These are phyloP conservation scores for Aspergillus biplanus DNA, from an alignment of 495 filamentous ascomycete species.

Conservation along the genomic window DNA sequence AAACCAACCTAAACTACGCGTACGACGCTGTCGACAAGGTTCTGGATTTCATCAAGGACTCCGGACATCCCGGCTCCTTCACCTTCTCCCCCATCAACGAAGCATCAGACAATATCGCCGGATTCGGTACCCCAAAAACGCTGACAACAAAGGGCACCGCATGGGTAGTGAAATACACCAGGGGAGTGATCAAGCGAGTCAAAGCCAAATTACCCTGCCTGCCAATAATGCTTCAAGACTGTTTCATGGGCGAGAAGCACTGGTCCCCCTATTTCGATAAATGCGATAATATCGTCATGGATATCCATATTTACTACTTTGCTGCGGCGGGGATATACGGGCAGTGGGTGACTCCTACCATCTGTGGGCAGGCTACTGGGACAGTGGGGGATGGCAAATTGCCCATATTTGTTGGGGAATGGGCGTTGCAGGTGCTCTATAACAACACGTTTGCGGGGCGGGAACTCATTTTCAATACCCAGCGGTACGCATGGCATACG, in stretches of 20 bases:
- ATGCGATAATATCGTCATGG: conserved; percentile 30
- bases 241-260: conserved; percentile 30
- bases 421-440: conserved; percentile 27
- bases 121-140: conserved; percentile 29
- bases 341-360: conserved; percentile 21
- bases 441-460: conserved; percentile 25
- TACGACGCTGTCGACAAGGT: conserved; percentile 29
- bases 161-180: conserved; percentile 28
- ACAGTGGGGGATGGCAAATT: conserved; percentile 30
- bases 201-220: conserved; percentile 16
- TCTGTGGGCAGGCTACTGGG: conserved; percentile 25
- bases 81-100: conserved; percentile 35
- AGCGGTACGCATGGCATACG: conserved; percentile 23
- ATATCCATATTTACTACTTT: conserved; percentile 34
- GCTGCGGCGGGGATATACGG: conserved; percentile 16
- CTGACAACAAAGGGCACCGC: conserved; percentile 25
- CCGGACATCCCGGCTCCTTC: conserved; percentile 26
- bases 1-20: conserved; percentile 27
- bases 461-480: conserved; percentile 24
- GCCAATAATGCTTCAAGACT: conserved; percentile 35
- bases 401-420: conserved; percentile 34
- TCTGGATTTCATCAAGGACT: conserved; percentile 24
- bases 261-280: conserved; percentile 29
- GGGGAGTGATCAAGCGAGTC: conserved; percentile 21
- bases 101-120: conserved; percentile 28